Evolutionary conservation across 2,329 filamentous ascomycete genomes (phyloP).

Genomic region (Fusarium humuli): DNA sequence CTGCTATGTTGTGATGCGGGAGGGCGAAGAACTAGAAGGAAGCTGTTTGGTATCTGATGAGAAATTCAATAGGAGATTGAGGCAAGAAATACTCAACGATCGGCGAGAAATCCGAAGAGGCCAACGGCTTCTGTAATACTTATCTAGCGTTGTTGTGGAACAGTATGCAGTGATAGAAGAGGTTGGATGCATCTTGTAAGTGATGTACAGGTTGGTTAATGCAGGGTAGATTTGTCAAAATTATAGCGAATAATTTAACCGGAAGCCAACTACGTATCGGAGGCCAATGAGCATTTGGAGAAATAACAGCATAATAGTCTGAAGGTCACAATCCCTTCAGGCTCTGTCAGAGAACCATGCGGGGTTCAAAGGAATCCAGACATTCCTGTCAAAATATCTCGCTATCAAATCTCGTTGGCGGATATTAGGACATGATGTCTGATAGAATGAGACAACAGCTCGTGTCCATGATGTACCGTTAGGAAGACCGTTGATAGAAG

Average conservation of each 20-base stretch:
- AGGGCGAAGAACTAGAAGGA: neutral
- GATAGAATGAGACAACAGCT: neutral
- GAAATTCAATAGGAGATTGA: neutral
- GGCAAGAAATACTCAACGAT: constrained; percentile 4
- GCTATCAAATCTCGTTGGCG: neutral
- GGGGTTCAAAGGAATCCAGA: neutral
- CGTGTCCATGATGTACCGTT: neutral
- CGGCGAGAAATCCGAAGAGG: constrained; percentile 11
- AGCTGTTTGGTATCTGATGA: neutral
- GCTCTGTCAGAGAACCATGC: neutral
- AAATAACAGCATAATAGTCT: neutral
- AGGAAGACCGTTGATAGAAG: neutral
- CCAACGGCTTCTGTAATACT: too few species aligned
- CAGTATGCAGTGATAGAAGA: neutral
- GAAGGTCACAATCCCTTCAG: neutral
- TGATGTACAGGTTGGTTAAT: neutral
- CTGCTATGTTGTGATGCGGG: neutral
- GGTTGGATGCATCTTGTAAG: neutral
- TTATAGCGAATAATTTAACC: constrained; percentile 17
- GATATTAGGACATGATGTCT: neutral
- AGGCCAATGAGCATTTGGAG: neutral
- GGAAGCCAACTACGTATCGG: too few species aligned
- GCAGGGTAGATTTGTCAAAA: neutral
- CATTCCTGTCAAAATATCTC: neutral
- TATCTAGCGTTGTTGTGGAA: neutral